These are phyloP conservation scores for Eleusine indica DNA, from an alignment of 176 grass and related monocot genomes.

Conservation along the genomic window DNA sequence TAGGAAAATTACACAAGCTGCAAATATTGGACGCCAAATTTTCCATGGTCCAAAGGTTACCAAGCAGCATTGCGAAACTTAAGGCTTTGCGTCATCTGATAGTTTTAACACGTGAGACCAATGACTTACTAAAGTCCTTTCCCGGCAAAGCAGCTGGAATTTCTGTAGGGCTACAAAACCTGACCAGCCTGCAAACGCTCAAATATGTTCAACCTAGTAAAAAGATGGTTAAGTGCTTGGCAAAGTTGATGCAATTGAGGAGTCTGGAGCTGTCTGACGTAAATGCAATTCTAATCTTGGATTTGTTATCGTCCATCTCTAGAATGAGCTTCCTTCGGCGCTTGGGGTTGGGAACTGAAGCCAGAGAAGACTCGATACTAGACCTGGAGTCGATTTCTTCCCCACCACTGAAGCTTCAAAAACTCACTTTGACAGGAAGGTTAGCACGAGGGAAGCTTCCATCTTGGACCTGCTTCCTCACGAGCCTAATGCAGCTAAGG, in stretches of 20 bases:
- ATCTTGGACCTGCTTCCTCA: conserved; percentile 16
- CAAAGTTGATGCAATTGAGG: conserved; percentile 29
- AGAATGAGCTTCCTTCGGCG: conserved; percentile 30
- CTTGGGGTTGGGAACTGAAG: background rate
- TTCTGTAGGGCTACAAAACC: background rate
- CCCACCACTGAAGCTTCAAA: conserved; percentile 31
- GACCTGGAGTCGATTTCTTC: conserved; percentile 1
- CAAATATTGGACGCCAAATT: conserved; percentile 42
- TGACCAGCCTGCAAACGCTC: conserved; percentile 40
- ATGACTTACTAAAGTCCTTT: background rate
- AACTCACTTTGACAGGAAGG: conserved; percentile 1
- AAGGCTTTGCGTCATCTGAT: conserved; percentile 38
- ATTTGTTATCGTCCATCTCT: conserved; percentile 15
- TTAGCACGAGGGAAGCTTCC: conserved; percentile 25
- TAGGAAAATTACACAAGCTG: conserved; percentile 27
- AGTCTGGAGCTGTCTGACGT: conserved; percentile 28
- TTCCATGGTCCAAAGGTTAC: conserved; percentile 22
- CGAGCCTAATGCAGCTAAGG: conserved; percentile 6
- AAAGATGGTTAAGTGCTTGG: conserved; percentile 5
- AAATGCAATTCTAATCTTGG: background rate
- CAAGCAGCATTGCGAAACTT: conserved; percentile 23
- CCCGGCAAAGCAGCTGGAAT: background rate
- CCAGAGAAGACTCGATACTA: background rate
- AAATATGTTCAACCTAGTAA: conserved; percentile 29
- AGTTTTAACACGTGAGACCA: background rate